A percentile compares a stretch with the other conserved stretches of the same genome.
Evolutionary conservation across 169 alveolate species (phyloP).

Genomic region (Cryptosporidium muris): DNA sequence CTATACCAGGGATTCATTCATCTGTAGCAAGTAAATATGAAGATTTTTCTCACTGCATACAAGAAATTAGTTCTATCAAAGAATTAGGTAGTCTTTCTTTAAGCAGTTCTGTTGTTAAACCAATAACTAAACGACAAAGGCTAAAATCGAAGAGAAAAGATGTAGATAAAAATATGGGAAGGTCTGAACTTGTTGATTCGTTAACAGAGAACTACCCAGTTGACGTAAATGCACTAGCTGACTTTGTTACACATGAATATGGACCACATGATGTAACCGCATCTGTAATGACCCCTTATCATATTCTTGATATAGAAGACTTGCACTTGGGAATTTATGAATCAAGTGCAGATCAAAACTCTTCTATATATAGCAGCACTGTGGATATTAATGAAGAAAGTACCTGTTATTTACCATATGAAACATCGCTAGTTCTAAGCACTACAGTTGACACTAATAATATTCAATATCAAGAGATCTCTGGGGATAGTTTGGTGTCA

Average conservation of each 20-base stretch:
- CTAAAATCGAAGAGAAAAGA: constrained; percentile 29
- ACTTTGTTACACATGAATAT: no score
- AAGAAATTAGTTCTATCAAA: no score
- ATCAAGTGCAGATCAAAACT: constrained; percentile 6
- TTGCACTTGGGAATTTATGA: constrained; percentile 22
- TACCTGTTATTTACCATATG: constrained; percentile 14
- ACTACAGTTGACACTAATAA: constrained; percentile 22
- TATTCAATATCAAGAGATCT: background rate
- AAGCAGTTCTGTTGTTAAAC: background rate
- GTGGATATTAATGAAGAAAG: constrained; percentile 6
- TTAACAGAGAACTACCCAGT: no score
- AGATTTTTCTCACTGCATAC: no score
- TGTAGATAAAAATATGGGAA: background rate
- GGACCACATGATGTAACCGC: background rate
- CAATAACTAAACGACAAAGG: constrained; percentile 31
- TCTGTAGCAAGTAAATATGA: no score
- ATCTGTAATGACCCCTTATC: constrained; percentile 40
- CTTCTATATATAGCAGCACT: background rate
- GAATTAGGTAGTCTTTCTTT: no score
- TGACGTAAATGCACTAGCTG: no score
- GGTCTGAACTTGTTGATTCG: no score
- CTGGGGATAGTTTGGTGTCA: constrained; percentile 17
- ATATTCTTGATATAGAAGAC: constrained; percentile 39
- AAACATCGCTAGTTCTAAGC: constrained; percentile 21
- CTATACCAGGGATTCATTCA: no score